A percentile compares a stretch with the other conserved stretches of the same genome.
Conservation (phyloP, 176 grass and related monocot genomes). For the Juncus effusus region DNA sequence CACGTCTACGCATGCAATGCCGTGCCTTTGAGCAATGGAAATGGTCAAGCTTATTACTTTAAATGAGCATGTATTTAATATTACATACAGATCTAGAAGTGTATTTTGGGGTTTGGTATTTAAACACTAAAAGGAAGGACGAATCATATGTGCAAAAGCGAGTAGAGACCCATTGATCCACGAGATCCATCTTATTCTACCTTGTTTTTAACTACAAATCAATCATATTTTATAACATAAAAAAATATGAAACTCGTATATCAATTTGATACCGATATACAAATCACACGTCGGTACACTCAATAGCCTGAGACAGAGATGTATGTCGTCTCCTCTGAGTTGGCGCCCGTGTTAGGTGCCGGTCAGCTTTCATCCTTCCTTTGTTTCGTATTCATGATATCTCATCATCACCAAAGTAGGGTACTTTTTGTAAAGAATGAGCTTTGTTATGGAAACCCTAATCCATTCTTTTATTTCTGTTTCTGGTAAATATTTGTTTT, state of each 20-base stretch:
- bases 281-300: too few species aligned
- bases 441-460: background rate
- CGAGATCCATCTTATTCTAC: too few species aligned
- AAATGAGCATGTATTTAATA: background rate
- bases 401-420: too few species aligned
- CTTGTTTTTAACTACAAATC: too few species aligned
- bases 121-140: background rate
- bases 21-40: constrained; percentile 5
- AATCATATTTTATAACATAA: too few species aligned
- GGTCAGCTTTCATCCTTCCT: background rate
- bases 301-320: too few species aligned
- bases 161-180: too few species aligned
- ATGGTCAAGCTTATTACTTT: constrained; percentile 19
- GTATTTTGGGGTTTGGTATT: background rate
- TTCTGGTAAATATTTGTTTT: background rate
- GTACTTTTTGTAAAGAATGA: background rate
- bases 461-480: background rate
- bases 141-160: too few species aligned
- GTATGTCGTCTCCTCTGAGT: background rate
- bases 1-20: too few species aligned
- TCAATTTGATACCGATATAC: too few species aligned
- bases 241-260: too few species aligned
- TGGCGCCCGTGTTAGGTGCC: constrained; percentile 1
- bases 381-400: background rate
- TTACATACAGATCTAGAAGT: constrained; percentile 2